Percentiles rank a stretch among this genome's conserved stretches.
phyloP scores from a whole-genome alignment of 2,329 filamentous ascomycete species.

The Fusarium protoensiforme region DNA sequence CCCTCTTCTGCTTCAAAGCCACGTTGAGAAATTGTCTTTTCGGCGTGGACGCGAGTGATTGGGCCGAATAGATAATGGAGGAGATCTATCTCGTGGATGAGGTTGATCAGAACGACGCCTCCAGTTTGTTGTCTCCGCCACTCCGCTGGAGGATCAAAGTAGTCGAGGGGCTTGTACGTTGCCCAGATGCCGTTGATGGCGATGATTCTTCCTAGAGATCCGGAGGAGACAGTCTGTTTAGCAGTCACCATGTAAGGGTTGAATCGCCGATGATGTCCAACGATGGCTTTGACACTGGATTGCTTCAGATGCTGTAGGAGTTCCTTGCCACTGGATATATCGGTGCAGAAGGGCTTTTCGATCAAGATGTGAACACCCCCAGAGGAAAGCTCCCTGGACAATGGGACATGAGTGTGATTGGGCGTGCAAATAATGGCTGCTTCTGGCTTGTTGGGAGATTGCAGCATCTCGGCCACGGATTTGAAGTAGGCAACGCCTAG shows the following conservation, averaged over 20 bases:
- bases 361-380: conserved; percentile 64
- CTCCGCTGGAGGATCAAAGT: conserved; percentile 59
- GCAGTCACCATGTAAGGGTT: conserved; percentile 65
- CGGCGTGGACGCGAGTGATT: conserved; percentile 62
- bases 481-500: conserved; percentile 36
- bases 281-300: conserved; percentile 56
- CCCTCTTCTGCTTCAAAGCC: conserved; percentile 65
- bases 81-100: conserved; percentile 71
- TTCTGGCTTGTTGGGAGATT: conserved; percentile 54
- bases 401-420: conserved; percentile 65
- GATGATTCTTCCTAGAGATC: conserved; percentile 57
- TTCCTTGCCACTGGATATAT: conserved; percentile 49
- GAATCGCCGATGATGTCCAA: conserved; percentile 70
- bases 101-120: conserved; percentile 66
- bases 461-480: conserved; percentile 56
- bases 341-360: conserved; percentile 66
- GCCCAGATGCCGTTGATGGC: conserved; percentile 68
- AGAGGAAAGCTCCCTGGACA: conserved; percentile 60
- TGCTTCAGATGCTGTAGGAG: conserved; percentile 43
- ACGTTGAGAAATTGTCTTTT: conserved; percentile 57
- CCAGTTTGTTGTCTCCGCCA: conserved; percentile 59
- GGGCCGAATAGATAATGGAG: conserved; percentile 67
- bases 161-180: conserved; percentile 60
- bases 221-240: conserved; percentile 55
- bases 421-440: conserved; percentile 70